Evolutionary conservation across 2,329 filamentous ascomycete species (phyloP), one percentile per base, ranked within the genome.

Genomic region (Fusarium pilosicola): DNA sequence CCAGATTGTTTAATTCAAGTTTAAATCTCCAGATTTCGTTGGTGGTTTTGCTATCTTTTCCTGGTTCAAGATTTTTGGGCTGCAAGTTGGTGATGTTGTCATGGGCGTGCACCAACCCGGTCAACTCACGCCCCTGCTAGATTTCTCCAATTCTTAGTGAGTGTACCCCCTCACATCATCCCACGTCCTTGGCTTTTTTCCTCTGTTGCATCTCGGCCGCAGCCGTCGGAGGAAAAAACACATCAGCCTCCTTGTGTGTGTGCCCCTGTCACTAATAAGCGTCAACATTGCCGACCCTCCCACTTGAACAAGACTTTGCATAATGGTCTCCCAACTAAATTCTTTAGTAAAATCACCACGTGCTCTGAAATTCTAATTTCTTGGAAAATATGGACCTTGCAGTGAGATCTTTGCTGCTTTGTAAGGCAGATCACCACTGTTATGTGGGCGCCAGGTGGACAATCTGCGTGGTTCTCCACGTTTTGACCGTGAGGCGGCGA

Each of bases 151-250:
- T 59, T 59, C 26, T 32, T 60, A 36, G 10, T 18, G 26, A 57
- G 28, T 5, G 11, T 24, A 45, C 71, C 67, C 72, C 73, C 59
- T 70, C 68, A 66, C 46, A 46, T 48, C 46, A 51, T 54, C 46
- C 24, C 42, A 59, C 62, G 66, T 34, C 45, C 67, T 49, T 58
- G 41, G 57, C 52, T 32, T 24, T 51, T 39, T 52, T 18, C 44
- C 41, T 57, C 32, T 60, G 61, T 71, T 61, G 59, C 42, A 74
- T 74, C 62, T 74, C 72, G 72, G 72, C 61, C 61, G 68, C 48
- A 73, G 72, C 72, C 72, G 72, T 74, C 65, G 68, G 72, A 70
- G 41, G 39, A 46, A 54, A 60, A 51, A 28, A 46, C 1, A 46
- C 46, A 55, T 42, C 59, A 45, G 26, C 38, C 26, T 24, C 34